Conservation (phyloP, 139 green algal species). For the Trebouxia sp. region DNA sequence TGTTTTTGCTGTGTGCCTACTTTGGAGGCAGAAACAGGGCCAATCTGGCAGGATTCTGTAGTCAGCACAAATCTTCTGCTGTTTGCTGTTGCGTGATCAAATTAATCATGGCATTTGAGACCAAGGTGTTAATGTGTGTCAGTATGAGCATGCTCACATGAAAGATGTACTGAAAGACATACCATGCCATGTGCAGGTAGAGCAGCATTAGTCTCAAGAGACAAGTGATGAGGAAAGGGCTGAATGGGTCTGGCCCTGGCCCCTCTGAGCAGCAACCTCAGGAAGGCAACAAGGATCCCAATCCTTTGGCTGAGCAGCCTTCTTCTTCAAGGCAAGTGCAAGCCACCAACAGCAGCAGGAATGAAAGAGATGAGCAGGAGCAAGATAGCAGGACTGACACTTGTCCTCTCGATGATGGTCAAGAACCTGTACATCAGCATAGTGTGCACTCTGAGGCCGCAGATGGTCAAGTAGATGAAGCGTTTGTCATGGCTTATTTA, state of each 20-base stretch:
- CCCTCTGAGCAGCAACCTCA: neutral
- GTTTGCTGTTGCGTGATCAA: too few species aligned
- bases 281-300: neutral
- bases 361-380: neutral
- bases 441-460: neutral
- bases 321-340: neutral
- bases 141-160: too few species aligned
- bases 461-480: constrained; percentile 11
- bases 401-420: neutral
- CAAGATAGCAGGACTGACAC: neutral
- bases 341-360: neutral
- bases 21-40: too few species aligned
- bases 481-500: constrained; percentile 17
- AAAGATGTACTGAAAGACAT: too few species aligned
- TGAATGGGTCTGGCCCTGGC: neutral
- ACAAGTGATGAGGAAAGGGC: too few species aligned
- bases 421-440: neutral
- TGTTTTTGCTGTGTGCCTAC: too few species aligned
- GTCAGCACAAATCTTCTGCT: too few species aligned
- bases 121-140: too few species aligned
- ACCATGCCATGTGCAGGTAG: too few species aligned
- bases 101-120: too few species aligned
- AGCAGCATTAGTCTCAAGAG: too few species aligned
- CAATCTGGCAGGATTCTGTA: too few species aligned
- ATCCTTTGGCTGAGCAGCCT: neutral